phyloP scores from a whole-genome alignment of 768 basidiomycete genomes.

The Suillus fuscotomentosus region DNA sequence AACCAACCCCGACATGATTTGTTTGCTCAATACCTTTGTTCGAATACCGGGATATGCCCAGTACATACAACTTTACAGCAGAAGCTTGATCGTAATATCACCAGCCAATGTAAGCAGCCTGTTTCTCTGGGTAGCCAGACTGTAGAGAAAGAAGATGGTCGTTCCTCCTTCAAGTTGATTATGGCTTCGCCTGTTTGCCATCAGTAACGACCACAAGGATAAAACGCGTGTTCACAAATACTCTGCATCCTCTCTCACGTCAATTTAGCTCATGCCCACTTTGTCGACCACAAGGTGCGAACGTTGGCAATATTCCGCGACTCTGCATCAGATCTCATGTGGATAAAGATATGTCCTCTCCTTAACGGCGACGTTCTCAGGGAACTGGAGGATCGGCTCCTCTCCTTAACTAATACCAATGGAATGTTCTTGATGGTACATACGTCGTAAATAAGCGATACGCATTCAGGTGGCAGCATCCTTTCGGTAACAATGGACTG shows the following conservation, averaged over 20 bases:
- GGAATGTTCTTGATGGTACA: not conserved
- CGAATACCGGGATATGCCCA: not conserved
- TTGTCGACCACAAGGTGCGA: not conserved
- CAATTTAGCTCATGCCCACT: not conserved
- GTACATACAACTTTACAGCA: not conserved
- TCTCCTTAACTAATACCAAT: not conserved
- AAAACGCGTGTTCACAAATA: not conserved
- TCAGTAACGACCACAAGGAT: not conserved
- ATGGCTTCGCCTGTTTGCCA: not conserved
- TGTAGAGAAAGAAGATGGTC: not conserved
- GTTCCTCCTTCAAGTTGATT: not conserved
- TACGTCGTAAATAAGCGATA: not conserved
- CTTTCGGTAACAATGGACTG: not conserved
- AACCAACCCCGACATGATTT: not conserved
- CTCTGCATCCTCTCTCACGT: not conserved
- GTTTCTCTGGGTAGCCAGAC: not conserved
- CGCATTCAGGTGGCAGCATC: not conserved
- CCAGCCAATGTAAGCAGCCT: not conserved
- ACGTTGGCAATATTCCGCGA: not conserved
- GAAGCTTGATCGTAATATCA: not conserved
- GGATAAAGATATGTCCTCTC: not conserved
- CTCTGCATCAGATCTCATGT: not conserved
- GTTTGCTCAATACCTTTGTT: not conserved
- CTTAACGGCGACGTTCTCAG: not conserved
- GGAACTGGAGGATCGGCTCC: not conserved